A percentile compares a stretch with the other conserved stretches of the same genome.
phyloP scores from a whole-genome alignment of 2,329 filamentous ascomycete genomes.

The Metarhizium sp. region DNA sequence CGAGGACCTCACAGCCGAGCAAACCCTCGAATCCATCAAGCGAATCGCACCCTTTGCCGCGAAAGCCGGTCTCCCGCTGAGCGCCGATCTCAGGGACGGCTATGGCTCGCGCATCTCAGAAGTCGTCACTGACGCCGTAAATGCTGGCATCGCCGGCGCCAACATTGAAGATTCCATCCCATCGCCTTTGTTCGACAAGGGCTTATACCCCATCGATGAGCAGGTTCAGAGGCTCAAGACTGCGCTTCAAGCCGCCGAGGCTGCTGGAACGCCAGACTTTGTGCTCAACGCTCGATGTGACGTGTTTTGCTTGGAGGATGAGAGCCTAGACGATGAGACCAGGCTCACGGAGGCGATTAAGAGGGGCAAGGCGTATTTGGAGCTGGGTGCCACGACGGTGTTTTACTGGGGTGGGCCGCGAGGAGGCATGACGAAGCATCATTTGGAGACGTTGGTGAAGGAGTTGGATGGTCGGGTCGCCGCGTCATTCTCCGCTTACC shows the following conservation, averaged over 20 bases:
- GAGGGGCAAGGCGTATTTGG: slow-evolving; percentile 47
- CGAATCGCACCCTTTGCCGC: slow-evolving; percentile 33
- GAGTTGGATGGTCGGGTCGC: slow-evolving; percentile 40
- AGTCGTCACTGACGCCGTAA: slow-evolving; percentile 34
- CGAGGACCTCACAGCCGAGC: slow-evolving; percentile 37
- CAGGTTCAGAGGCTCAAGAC: slow-evolving; percentile 37
- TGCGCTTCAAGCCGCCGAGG: slow-evolving; percentile 31
- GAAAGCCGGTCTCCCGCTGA: slow-evolving; percentile 36
- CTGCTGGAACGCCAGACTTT: slow-evolving; percentile 43
- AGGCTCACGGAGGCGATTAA: slow-evolving; percentile 38
- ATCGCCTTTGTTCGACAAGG: slow-evolving; percentile 22
- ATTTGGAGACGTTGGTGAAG: slow-evolving; percentile 36
- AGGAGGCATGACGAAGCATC: slow-evolving; percentile 32
- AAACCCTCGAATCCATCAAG: slow-evolving; percentile 38
- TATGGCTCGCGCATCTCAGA: slow-evolving; percentile 39
- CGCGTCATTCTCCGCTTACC: slow-evolving; percentile 30
- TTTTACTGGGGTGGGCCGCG: slow-evolving; percentile 49
- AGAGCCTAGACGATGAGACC: slow-evolving; percentile 19
- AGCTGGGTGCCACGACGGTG: slow-evolving; percentile 47
- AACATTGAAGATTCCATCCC: slow-evolving; percentile 48
- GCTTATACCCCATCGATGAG: slow-evolving; percentile 28
- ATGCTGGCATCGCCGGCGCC: slow-evolving; percentile 42
- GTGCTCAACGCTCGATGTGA: slow-evolving; percentile 51
- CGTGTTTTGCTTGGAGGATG: slow-evolving; percentile 30
- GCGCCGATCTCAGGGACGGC: slow-evolving; percentile 52